These are phyloP conservation scores for Thalassiosira allenii DNA, from an alignment of 352 stramenopile genomes.

Conservation along the genomic window DNA sequence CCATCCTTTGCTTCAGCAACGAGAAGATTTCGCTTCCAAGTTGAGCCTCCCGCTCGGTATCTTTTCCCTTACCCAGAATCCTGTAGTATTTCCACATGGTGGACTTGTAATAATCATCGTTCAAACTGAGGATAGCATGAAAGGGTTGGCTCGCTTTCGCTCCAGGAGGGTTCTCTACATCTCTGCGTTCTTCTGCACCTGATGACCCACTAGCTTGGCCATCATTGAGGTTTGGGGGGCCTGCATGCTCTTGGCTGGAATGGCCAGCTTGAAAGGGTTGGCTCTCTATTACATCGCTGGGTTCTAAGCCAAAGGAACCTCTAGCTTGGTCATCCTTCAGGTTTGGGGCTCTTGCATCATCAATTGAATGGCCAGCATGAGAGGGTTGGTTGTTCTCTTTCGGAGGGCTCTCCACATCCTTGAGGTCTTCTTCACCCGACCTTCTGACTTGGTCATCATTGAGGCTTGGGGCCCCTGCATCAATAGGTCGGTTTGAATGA, in stretches of 20 bases:
- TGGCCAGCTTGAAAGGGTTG: too few relatives aligned
- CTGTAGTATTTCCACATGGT: slow-evolving; percentile 50
- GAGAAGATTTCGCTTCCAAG: slow-evolving; percentile 45
- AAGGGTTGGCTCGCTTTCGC: slow-evolving; percentile 9
- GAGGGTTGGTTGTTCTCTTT: too few relatives aligned
- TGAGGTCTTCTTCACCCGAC: too few relatives aligned
- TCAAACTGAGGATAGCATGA: slow-evolving; percentile 44
- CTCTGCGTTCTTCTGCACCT: slow-evolving; percentile 1
- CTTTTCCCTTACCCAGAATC: slow-evolving; percentile 36
- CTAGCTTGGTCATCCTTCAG: background rate
- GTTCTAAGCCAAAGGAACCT: background rate
- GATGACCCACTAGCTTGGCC: background rate
- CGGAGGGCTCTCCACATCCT: too few relatives aligned
- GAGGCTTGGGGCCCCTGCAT: too few relatives aligned
- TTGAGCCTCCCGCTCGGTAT: slow-evolving; percentile 35
- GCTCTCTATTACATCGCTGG: background rate
- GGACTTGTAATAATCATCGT: slow-evolving; percentile 48
- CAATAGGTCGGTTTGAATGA: too few relatives aligned
- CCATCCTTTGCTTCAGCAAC: slow-evolving; percentile 35
- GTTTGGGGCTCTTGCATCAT: background rate
- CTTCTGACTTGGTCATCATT: too few relatives aligned
- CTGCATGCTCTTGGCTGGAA: too few relatives aligned
- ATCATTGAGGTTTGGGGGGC: too few relatives aligned
- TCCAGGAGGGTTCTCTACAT: too few relatives aligned
- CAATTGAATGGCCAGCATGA: too few relatives aligned